Base-by-base conservation (phyloP, 345 rosid genomes). In the Salix arbutifolia region DNA sequence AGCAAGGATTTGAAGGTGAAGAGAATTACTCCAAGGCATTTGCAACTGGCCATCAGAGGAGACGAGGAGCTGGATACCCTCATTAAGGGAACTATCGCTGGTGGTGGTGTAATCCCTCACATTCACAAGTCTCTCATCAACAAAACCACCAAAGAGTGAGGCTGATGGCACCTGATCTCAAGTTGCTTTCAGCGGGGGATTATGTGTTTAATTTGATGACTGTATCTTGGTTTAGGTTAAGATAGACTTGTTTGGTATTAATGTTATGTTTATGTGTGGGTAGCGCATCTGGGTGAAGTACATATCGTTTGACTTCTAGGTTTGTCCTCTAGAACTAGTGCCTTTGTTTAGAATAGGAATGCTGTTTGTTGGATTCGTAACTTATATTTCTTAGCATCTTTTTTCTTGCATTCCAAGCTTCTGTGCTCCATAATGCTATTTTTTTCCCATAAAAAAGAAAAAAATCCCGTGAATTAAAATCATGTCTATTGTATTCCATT, bases 91-190 rank as follows among this genome's bases (percentile, higher is more conserved):
- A 81, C 84, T 30, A 79, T 86, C 67, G 89, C 91, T 58, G 91
- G 91, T 65, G 97, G 97, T 3, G 95, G 95, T 71, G 97, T 92
- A n/a, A 92, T 92, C 74, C 97, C 97, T 77, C 97, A 91, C 83
- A 92, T 92, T 78, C 97, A 92, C 89, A 92, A 92, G 83, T 91
- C 95, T 53, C 94, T 91, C n/a, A 85, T 91, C 86, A 92, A 92
- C 87, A 92, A 92, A 75, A 84, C 90, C 78, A 81, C 92, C 81
- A 91, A 88, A 80, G 92, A 92, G 6, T 89, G 78, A 89, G 4
- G 72, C 21, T 69, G 10, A 44, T 40, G 12, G 21, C 26, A 12
- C 64, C 67, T 80, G 38, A 40, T 38, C 23, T 14, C 12, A 26
- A 18, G 42, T 56, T 7, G 18, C 17, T 70, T 44, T 40, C 44